These are phyloP conservation scores for Mycena latifolia DNA, from an alignment of 768 basidiomycete species.

Conservation along the genomic window DNA sequence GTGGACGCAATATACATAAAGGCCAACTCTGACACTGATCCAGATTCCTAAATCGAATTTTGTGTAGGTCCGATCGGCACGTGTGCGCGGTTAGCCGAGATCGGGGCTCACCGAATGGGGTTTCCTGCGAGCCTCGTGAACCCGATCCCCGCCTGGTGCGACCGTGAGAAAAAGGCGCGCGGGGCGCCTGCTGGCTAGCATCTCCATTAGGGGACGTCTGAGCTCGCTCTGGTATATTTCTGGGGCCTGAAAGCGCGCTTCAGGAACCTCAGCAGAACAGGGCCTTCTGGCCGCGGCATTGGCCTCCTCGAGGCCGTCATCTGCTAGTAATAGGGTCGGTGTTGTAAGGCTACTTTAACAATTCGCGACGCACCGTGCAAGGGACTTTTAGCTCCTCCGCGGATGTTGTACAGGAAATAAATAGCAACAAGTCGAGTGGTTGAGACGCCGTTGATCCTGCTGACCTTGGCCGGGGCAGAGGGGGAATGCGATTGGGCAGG, in stretches of 20 bases:
- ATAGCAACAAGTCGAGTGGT: too few species aligned
- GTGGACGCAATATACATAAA: conserved; percentile 25
- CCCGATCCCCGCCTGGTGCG: not conserved
- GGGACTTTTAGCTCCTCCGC: conserved; percentile 3
- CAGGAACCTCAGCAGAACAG: conserved; percentile 2
- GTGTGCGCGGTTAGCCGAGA: conserved; percentile 17
- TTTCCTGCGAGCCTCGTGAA: not conserved
- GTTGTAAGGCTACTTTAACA: not conserved
- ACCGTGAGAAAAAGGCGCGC: too few species aligned
- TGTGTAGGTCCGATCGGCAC: conserved; percentile 18
- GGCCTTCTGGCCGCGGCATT: conserved; percentile 17
- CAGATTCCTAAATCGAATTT: not conserved
- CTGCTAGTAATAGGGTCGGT: conserved; percentile 12
- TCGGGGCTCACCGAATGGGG: conserved; percentile 6
- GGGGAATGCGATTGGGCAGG: too few species aligned
- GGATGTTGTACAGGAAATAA: not conserved
- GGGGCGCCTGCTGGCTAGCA: too few species aligned
- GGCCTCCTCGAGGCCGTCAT: conserved; percentile 15
- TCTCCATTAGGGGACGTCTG: not conserved
- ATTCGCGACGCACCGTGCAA: conserved; percentile 6
- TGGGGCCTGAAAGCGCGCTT: too few species aligned
- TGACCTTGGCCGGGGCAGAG: too few species aligned
- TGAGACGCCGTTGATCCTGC: too few species aligned
- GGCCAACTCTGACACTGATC: conserved; percentile 7
- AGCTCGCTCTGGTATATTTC: not conserved